phyloP scores from a whole-genome alignment of 2,329 filamentous ascomycete genomes.

The Trichoderma sp. region DNA sequence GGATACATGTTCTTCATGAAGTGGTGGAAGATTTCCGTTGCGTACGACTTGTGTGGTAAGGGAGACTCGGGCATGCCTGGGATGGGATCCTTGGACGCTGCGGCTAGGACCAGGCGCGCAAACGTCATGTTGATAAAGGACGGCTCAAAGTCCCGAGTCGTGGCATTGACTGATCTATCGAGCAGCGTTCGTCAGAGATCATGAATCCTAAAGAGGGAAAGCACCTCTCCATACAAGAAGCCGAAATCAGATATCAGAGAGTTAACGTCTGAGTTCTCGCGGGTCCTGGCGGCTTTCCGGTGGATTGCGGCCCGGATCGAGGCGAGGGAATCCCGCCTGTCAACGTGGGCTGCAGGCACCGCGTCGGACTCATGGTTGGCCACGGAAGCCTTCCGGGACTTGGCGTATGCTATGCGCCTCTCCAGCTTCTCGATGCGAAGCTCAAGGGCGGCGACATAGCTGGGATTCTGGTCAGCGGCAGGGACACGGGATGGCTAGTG shows the following conservation, averaged over 20 bases:
- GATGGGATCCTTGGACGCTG: constrained; percentile 72
- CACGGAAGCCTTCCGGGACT: constrained; percentile 70
- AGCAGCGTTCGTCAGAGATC: neutral
- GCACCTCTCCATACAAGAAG: constrained; percentile 64
- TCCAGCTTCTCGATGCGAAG: constrained; percentile 86
- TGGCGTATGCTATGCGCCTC: constrained; percentile 70
- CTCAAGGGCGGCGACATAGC: constrained; percentile 94
- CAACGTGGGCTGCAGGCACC: constrained; percentile 43
- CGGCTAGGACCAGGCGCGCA: constrained; percentile 82
- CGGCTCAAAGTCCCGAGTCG: constrained; percentile 88
- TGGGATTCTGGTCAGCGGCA: constrained; percentile 37
- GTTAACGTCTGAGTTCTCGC: constrained; percentile 85
- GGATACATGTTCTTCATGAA: constrained; percentile 83
- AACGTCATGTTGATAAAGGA: constrained; percentile 90
- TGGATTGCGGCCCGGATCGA: constrained; percentile 64
- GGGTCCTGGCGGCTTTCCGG: constrained; percentile 63
- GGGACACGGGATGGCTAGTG: neutral
- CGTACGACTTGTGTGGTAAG: constrained; percentile 72
- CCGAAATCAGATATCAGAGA: constrained; percentile 93
- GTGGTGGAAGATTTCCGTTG: constrained; percentile 72
- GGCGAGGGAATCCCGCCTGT: constrained; percentile 66
- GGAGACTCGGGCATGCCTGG: constrained; percentile 61
- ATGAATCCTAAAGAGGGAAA: neutral
- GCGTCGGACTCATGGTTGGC: constrained; percentile 63
- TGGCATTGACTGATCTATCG: constrained; percentile 84